Conservation (phyloP, 2,329 filamentous ascomycete species). For the Sporothrix curviconia region DNA sequence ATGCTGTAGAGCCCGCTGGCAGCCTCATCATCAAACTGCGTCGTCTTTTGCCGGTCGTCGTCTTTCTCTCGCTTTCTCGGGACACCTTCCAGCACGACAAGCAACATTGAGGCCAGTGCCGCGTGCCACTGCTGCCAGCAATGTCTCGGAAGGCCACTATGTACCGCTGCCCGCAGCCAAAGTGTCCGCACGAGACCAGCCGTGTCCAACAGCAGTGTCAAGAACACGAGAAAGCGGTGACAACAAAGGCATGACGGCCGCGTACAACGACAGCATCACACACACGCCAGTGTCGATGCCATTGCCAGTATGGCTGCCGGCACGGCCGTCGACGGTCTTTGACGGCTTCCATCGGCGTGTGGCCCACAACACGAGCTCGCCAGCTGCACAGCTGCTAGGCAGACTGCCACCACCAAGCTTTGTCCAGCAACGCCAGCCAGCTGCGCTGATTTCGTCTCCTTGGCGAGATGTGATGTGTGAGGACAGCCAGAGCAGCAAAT, state of each 20-base stretch:
- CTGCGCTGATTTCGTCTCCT: not conserved
- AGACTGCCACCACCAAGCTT: too few relatives aligned
- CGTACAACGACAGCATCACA: not conserved
- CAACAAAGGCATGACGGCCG: not conserved
- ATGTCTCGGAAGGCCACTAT: too few relatives aligned
- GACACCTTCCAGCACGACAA: not conserved
- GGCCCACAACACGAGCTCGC: not conserved
- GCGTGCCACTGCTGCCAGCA: not conserved
- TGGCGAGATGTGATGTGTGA: not conserved
- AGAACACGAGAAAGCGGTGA: not conserved
- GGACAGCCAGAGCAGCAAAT: not conserved
- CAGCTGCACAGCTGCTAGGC: not conserved
- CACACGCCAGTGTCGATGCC: not conserved
- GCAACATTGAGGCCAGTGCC: not conserved
- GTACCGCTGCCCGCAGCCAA: conserved; percentile 28
- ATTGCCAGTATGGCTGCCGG: not conserved
- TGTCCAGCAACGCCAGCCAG: not conserved
- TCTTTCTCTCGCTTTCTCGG: not conserved
- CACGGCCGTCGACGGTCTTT: not conserved
- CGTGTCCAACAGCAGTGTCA: not conserved
- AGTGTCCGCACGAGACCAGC: not conserved
- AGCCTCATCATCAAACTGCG: conserved; percentile 37
- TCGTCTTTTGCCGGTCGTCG: conserved; percentile 21
- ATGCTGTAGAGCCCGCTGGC: conserved; percentile 35
- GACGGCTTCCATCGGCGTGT: not conserved